These are phyloP conservation scores for Alternaria sp. DNA, from an alignment of 2,329 filamentous ascomycete species.

Conservation along the genomic window DNA sequence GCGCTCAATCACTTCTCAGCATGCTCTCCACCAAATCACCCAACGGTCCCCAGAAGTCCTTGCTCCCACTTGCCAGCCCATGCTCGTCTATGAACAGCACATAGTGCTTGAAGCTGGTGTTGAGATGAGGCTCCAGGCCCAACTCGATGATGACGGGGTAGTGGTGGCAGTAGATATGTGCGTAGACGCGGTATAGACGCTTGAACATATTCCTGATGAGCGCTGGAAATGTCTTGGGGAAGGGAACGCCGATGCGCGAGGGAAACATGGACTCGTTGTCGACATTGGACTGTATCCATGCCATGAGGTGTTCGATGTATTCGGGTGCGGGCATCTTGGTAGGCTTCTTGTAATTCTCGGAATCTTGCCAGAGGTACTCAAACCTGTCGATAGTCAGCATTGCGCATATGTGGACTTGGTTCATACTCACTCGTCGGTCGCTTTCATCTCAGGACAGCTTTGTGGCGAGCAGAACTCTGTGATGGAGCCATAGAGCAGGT, in stretches of 20 bases:
- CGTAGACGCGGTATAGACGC: constrained; percentile 96
- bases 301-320: constrained; percentile 98
- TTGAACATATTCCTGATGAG: constrained; percentile 99
- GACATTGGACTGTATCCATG: constrained; percentile 93
- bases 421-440: constrained; percentile 83
- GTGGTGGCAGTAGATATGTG: constrained; percentile 97
- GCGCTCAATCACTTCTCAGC: constrained; percentile 76
- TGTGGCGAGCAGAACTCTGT: constrained; percentile 98
- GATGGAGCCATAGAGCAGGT: constrained; percentile 96
- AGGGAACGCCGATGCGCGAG: constrained; percentile 92
- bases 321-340: constrained; percentile 98
- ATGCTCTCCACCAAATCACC: constrained; percentile 98
- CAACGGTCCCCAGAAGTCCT: constrained; percentile 96
- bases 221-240: constrained; percentile 86
- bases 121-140: constrained; percentile 93
- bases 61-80: constrained; percentile 79
- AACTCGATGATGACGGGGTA: constrained; percentile 96
- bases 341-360: constrained; percentile 88
- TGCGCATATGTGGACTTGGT: no score
- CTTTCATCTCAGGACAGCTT: constrained; percentile 99
- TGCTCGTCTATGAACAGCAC: constrained; percentile 99
- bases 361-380: constrained; percentile 99
- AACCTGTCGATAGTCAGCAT: constrained; percentile 63
- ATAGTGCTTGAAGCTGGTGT: constrained; percentile 99
- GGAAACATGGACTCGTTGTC: constrained; percentile 96